Evolutionary conservation across 2,329 filamentous ascomycete genomes (phyloP).

Genomic region (Phialemoniopsis sp.): DNA sequence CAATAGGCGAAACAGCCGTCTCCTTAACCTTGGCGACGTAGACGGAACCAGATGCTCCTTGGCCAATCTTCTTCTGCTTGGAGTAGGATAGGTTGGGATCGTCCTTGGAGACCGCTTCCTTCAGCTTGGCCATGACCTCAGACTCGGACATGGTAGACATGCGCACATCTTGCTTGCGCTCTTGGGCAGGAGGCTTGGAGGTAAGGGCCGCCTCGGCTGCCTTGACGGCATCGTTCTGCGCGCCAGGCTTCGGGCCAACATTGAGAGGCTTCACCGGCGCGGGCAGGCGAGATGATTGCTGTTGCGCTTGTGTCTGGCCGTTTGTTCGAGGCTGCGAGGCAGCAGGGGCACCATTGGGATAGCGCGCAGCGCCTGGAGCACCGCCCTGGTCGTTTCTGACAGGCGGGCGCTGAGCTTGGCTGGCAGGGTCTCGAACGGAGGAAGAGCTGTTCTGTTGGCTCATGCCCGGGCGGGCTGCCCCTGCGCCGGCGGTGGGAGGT

Average conservation of each 20-base stretch:
- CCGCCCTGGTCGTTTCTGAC: conserved; percentile 42
- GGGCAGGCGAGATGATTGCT: conserved; percentile 43
- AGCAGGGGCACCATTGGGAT: conserved; percentile 50
- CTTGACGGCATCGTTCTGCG: conserved; percentile 66
- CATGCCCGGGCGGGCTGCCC: conserved; percentile 39
- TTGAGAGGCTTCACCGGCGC: conserved; percentile 75
- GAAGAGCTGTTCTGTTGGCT: conserved; percentile 45
- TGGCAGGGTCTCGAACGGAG: conserved; percentile 34
- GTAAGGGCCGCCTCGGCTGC: conserved; percentile 86
- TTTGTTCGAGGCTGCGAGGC: conserved; percentile 42
- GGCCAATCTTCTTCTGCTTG: conserved; percentile 99
- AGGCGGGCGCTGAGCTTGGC: conserved; percentile 35
- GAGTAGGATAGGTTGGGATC: conserved; percentile 94
- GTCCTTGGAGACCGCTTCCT: conserved; percentile 92
- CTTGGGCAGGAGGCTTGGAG: conserved; percentile 68
- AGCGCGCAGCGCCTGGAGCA: conserved; percentile 50
- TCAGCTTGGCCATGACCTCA: conserved; percentile 94
- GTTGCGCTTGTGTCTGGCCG: conserved; percentile 36
- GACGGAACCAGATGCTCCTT: conserved; percentile 95
- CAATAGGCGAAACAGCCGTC: conserved; percentile 74
- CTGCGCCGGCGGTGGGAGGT: conserved; percentile 47
- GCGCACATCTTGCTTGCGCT: conserved; percentile 86
- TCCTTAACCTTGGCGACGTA: conserved; percentile 97
- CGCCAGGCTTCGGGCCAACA: conserved; percentile 62
- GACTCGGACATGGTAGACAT: conserved; percentile 98